These are phyloP conservation scores for Penstemon davidsonii DNA, from an alignment of 257 asterid species.

Conservation along the genomic window DNA sequence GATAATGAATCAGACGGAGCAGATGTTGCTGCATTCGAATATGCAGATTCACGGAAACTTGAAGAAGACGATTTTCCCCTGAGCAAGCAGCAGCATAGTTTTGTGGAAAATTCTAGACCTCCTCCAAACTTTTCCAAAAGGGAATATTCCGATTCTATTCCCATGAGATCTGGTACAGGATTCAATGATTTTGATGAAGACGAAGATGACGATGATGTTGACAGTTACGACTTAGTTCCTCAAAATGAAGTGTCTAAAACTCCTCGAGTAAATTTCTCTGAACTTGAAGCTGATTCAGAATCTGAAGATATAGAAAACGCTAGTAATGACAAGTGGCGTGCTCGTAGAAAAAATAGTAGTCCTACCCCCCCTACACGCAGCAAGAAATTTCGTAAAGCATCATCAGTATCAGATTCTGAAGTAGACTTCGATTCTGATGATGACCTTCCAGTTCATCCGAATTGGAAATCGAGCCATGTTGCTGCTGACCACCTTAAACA, in stretches of 20 bases:
- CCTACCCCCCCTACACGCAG: conserved; percentile 9
- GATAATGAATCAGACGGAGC: conserved; percentile 99
- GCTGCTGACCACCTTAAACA: conserved; percentile 38
- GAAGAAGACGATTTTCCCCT: conserved; percentile 48
- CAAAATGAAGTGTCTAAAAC: conserved; percentile 48
- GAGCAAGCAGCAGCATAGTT: conserved; percentile 28
- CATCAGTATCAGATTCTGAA: conserved; percentile 38
- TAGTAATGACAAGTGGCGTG: conserved; percentile 36
- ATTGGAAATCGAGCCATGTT: conserved; percentile 71
- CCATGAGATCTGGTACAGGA: conserved; percentile 50
- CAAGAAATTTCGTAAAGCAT: conserved; percentile 38
- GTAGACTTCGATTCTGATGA: conserved; percentile 69
- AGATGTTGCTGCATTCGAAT: conserved; percentile 88
- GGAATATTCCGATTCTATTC: conserved; percentile 42
- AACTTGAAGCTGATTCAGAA: conserved; percentile 68
- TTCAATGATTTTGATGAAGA: conserved; percentile 92
- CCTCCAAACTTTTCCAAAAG: conserved; percentile 40
- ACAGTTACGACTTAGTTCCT: conserved; percentile 75
- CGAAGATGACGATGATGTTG: conserved; percentile 80
- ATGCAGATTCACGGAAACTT: conserved; percentile 73
- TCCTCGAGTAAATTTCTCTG: conserved; percentile 68
- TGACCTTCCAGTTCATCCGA: conserved; percentile 76
- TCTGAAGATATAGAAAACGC: conserved; percentile 56
- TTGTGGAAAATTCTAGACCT: conserved; percentile 40
- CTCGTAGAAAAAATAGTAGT: conserved; percentile 34